Evolutionary conservation across 305 asterid species (phyloP), one percentile per base, ranked within the genome.

Genomic region (Plantago coronopus): DNA sequence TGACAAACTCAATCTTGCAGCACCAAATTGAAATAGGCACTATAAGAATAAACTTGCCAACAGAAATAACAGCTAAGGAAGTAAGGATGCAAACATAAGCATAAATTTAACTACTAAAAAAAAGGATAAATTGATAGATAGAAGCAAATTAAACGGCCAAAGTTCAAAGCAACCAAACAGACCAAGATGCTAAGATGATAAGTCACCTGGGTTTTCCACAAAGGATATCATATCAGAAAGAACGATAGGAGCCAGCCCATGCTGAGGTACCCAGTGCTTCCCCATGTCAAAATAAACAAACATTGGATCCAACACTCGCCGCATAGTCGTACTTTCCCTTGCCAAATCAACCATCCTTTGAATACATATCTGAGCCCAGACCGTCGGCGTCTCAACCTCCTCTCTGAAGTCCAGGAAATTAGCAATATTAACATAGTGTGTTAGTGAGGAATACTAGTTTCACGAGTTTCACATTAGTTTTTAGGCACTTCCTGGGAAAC

Each of bases 311-410:
- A 93, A 81, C 42, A 87, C 84, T 49, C 85, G 79, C 18, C 97
- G 89, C 86, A 89, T 69, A 13, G 97, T 87, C 25, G 88, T 82
- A 71, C 91, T 93, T 76, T 93, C 97, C 76, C 82, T 82, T 5
- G 90, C 91, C 70, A 93, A 75, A 62, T 93, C 97, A 66, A 79
- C 91, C 95, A 93, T 87, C 78, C 87, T 83, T 71, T 89, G 96
- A 63, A 89, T 65, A 74, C 95, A 89, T 70, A 93, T 81, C 76
- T 83, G 90, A 64, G 97, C 91, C 99, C 97, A 93, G 46, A 93
- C 72, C 75, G 76, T 83, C 37, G 99, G 99, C 31, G 74, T 79
- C 78, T 85, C 97, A 61, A 69, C 72, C 78, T 89, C 99, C 65
- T 93, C 97, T 61, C 97, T 93, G 75, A 61, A 71, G 56, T 69